phyloP scores from a whole-genome alignment of 441 rosid genomes.

The Syzygium syzygioides region DNA sequence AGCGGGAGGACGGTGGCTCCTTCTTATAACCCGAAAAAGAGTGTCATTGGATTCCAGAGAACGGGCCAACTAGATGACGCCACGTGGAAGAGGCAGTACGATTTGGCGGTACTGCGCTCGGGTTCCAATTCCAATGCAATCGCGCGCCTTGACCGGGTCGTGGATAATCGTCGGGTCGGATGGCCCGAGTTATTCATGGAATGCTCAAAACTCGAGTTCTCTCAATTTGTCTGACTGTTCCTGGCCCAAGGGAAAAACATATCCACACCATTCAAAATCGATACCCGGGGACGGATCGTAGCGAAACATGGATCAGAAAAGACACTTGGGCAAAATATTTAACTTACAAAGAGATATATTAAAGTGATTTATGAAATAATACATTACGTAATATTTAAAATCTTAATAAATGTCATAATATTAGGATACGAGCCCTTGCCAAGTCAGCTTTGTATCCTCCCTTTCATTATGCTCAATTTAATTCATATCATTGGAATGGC shows the following conservation, averaged over 20 bases:
- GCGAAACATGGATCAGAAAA: neutral
- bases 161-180: constrained; percentile 14
- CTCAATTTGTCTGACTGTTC: neutral
- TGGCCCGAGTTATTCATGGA: neutral
- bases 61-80: constrained; percentile 6
- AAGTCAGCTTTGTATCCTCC: neutral
- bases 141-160: constrained; percentile 13
- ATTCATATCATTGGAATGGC: neutral
- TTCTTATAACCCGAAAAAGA: constrained; percentile 37
- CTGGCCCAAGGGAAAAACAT: neutral
- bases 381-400: neutral
- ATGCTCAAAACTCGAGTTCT: neutral
- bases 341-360: neutral
- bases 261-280: neutral
- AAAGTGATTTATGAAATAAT: neutral
- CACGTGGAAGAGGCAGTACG: constrained; percentile 34
- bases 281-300: neutral
- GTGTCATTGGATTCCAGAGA: constrained; percentile 68
- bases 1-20: constrained; percentile 9
- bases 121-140: constrained; percentile 34
- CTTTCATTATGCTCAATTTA: neutral
- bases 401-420: neutral
- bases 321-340: neutral
- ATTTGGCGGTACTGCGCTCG: constrained; percentile 13
- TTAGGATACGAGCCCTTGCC: neutral